phyloP scores from a whole-genome alignment of 2,329 filamentous ascomycete species.

The Diaporthe ampelina region DNA sequence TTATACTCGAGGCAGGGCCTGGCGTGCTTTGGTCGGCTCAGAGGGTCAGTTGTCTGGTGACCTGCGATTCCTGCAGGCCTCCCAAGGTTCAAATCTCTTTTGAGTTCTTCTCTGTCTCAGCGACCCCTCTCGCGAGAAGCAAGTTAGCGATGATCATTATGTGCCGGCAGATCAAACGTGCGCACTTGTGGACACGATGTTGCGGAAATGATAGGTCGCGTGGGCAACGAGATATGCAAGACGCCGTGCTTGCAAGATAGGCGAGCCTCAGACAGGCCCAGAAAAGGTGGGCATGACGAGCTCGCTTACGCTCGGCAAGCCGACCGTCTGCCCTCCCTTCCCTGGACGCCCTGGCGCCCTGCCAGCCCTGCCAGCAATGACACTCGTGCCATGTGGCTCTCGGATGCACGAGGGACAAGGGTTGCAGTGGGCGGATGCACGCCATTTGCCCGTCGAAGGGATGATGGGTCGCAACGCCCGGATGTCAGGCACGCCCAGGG shows the following conservation, averaged over 20 bases:
- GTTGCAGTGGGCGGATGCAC: constrained; percentile 31
- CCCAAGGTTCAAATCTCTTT: neutral
- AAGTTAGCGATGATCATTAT: constrained; percentile 15
- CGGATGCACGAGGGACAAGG: constrained; percentile 24
- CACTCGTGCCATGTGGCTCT: constrained; percentile 28
- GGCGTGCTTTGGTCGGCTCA: neutral
- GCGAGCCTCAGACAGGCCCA: constrained; percentile 33
- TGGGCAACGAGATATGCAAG: constrained; percentile 22
- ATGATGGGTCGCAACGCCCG: constrained; percentile 23
- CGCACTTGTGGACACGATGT: constrained; percentile 13
- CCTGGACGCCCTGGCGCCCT: constrained; percentile 15
- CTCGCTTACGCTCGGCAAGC: constrained; percentile 35
- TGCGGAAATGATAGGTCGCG: constrained; percentile 20
- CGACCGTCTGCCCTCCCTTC: neutral
- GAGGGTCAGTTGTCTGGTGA: neutral
- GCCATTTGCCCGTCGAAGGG: constrained; percentile 7
- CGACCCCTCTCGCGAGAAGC: constrained; percentile 6
- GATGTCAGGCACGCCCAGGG: constrained; percentile 16
- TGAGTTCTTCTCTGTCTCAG: constrained; percentile 9
- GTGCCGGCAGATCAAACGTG: constrained; percentile 34
- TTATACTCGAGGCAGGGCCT: neutral
- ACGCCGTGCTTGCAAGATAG: constrained; percentile 11
- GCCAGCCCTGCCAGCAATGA: constrained; percentile 22
- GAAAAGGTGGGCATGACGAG: constrained; percentile 31
- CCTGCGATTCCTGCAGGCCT: constrained; percentile 26